Evolutionary conservation across 2,329 filamentous ascomycete species (phyloP).

Genomic region (Calonectria hongkongensis): DNA sequence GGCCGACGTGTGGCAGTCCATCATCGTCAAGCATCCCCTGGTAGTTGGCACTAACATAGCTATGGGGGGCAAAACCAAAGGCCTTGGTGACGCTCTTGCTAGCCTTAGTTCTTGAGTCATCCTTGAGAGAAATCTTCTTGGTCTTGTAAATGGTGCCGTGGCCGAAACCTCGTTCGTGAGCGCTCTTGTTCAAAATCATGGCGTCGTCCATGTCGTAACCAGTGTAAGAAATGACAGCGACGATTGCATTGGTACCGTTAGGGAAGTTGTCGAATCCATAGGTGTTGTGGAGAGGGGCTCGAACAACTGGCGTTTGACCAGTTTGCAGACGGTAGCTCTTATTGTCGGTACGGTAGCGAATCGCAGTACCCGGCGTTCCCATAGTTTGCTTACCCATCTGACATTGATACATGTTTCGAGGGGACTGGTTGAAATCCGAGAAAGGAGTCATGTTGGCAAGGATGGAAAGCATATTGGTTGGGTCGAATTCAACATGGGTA

Average conservation of each 20-base stretch:
- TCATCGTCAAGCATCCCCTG: conserved; percentile 88
- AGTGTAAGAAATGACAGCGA: conserved; percentile 98
- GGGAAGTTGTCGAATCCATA: conserved; percentile 99
- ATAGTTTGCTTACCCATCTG: conserved; percentile 99
- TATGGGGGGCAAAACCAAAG: conserved; percentile 92
- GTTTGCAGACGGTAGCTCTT: conserved; percentile 97
- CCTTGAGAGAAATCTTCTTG: conserved; percentile 90
- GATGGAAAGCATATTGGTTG: conserved; percentile 97
- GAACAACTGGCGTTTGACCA: conserved; percentile 94
- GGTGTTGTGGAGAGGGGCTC: conserved; percentile 93
- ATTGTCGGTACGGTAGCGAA: conserved; percentile 94
- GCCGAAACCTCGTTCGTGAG: conserved; percentile 95
- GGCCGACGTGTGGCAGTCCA: conserved; percentile 88
- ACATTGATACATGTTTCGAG: conserved; percentile 99
- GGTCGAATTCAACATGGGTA: conserved; percentile 94
- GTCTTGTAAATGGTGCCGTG: conserved; percentile 99
- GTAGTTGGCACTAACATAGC: conserved; percentile 81
- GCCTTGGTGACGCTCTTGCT: conserved; percentile 84
- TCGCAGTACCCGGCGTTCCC: conserved; percentile 93
- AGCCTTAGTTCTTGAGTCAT: conserved; percentile 81
- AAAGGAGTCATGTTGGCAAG: conserved; percentile 99
- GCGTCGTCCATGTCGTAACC: conserved; percentile 99
- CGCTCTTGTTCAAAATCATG: conserved; percentile 99
- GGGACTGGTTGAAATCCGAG: conserved; percentile 98
- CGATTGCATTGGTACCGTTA: conserved; percentile 95